phyloP scores from a whole-genome alignment of 2,329 filamentous ascomycete genomes.

The Alternaria sp. region DNA sequence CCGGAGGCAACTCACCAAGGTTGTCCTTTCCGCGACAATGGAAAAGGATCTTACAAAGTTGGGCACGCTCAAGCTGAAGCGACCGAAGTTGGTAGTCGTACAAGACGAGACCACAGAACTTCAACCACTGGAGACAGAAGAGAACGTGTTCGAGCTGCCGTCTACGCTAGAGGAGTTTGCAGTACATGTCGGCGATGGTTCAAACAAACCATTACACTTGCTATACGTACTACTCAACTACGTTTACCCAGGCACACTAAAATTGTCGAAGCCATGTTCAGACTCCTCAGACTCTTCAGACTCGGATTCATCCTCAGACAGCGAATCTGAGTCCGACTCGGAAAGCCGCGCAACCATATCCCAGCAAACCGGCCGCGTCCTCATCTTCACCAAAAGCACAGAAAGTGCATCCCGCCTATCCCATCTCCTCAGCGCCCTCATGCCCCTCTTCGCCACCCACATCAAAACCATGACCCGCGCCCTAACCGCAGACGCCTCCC shows the following conservation, averaged over 20 bases:
- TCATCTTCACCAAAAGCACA: slow-evolving; percentile 92
- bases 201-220: slow-evolving; percentile 77
- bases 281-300: slow-evolving; percentile 22
- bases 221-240: slow-evolving; percentile 72
- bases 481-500: slow-evolving; percentile 72
- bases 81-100: slow-evolving; percentile 78
- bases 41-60: slow-evolving; percentile 84
- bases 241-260: slow-evolving; percentile 43
- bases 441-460: slow-evolving; percentile 62
- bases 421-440: slow-evolving; percentile 74
- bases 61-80: slow-evolving; percentile 71
- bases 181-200: slow-evolving; percentile 58
- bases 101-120: slow-evolving; percentile 58
- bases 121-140: slow-evolving; percentile 31
- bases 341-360: slow-evolving; percentile 18
- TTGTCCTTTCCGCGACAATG: slow-evolving; percentile 91
- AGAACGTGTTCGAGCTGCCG: slow-evolving; percentile 63
- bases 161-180: slow-evolving; percentile 55
- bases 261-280: slow-evolving; percentile 13
- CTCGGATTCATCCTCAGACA: slow-evolving; percentile 13
- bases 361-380: slow-evolving; percentile 52
- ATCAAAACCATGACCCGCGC: slow-evolving; percentile 79
- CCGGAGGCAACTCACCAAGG: slow-evolving; percentile 68
- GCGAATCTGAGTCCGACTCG: slow-evolving; percentile 16
- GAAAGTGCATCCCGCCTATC: slow-evolving; percentile 87